Percentiles rank a stretch among this genome's conserved stretches.
phyloP scores from a whole-genome alignment of 306 rosid genomes.

The Glycine tomentella region DNA sequence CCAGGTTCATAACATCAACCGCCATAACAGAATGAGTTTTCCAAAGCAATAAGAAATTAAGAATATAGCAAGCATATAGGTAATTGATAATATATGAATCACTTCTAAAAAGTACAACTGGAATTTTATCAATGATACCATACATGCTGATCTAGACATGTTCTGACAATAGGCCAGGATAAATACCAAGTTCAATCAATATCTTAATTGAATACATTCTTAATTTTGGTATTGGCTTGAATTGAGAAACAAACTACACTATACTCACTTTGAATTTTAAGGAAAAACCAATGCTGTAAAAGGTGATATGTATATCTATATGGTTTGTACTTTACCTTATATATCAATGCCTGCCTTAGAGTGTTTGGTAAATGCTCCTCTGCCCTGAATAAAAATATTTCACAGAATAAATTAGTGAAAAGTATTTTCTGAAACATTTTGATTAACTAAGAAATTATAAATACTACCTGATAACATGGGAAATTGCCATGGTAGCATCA shows the following conservation, averaged over 20 bases:
- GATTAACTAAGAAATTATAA: constrained; percentile 26
- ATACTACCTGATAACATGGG: constrained; percentile 91
- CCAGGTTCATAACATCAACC: no score
- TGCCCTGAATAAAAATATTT: constrained; percentile 62
- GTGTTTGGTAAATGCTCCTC: constrained; percentile 94
- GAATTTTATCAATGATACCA: constrained; percentile 2
- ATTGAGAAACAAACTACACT: not conserved
- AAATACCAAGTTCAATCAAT: constrained; percentile 28
- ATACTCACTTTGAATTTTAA: not conserved
- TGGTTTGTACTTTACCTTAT: constrained; percentile 60
- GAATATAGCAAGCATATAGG: not conserved
- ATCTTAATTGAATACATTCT: not conserved
- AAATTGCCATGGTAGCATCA: constrained; percentile 99
- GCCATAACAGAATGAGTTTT: not conserved
- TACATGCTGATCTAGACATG: not conserved
- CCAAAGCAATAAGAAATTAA: not conserved
- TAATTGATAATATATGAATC: not conserved
- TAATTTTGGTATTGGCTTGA: constrained; percentile 11
- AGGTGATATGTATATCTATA: constrained; percentile 2
- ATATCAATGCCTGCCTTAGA: constrained; percentile 85
- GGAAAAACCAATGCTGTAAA: constrained; percentile 3
- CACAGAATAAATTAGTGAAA: constrained; percentile 31
- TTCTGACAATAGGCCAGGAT: not conserved
- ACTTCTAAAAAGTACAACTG: not conserved
- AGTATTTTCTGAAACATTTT: constrained; percentile 7